phyloP scores from a whole-genome alignment of 2,329 filamentous ascomycete genomes.

The Myriosclerotinia curreyana region DNA sequence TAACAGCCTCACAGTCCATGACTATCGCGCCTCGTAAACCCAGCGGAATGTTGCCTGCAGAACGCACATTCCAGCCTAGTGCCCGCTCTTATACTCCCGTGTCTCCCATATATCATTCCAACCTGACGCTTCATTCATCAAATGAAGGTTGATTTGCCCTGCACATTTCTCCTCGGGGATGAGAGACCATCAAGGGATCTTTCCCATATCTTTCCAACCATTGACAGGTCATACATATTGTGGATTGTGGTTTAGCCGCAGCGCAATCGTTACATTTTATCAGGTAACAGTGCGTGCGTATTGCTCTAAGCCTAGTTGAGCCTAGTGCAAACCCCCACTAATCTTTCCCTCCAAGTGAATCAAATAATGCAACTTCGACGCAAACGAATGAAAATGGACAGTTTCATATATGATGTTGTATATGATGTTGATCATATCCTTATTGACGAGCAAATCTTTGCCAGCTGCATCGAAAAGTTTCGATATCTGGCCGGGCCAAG shows the following conservation, averaged over 20 bases:
- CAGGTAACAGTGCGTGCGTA: too few species aligned
- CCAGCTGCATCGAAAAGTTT: neutral
- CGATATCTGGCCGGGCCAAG: too few species aligned
- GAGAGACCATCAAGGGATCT: neutral
- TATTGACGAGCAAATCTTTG: neutral
- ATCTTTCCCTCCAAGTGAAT: too few species aligned
- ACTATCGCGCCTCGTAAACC: neutral
- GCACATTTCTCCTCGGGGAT: neutral
- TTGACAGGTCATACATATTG: neutral
- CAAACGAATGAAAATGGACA: neutral
- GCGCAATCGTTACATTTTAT: too few species aligned
- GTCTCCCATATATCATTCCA: neutral
- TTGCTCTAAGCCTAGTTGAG: neutral
- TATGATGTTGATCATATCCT: neutral
- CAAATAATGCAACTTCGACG: neutral
- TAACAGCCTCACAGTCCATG: too few species aligned
- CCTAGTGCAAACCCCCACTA: neutral
- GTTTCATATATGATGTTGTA: neutral
- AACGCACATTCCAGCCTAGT: slow-evolving; percentile 6
- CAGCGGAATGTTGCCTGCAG: slow-evolving; percentile 4
- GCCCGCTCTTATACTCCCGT: neutral
- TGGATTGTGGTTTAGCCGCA: neutral
- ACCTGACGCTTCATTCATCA: neutral
- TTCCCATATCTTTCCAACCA: neutral
- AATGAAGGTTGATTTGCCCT: neutral